A percentile compares a stretch with the other conserved stretches of the same genome.
Evolutionary conservation across 768 basidiomycete species (phyloP).

Genomic region (Trametes coccinea): DNA sequence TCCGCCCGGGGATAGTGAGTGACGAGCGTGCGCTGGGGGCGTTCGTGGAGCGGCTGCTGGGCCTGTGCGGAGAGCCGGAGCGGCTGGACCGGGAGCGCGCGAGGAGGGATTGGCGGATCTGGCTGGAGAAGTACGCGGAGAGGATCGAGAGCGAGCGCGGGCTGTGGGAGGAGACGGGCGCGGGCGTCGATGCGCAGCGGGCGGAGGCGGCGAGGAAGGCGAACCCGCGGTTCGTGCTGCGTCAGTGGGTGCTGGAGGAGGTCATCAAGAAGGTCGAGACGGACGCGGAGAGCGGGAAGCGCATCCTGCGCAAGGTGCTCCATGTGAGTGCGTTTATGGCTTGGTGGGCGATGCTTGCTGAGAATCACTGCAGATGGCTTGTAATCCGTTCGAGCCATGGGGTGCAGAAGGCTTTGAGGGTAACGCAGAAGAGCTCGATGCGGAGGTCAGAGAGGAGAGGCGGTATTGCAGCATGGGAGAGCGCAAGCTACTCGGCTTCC

Average conservation of each 20-base stretch:
- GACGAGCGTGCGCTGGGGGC: slow-evolving; percentile 35
- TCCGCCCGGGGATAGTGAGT: slow-evolving; percentile 45
- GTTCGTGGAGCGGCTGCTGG: slow-evolving; percentile 49
- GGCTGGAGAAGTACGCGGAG: slow-evolving; percentile 63
- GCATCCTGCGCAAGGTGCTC: slow-evolving; percentile 76
- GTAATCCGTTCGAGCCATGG: slow-evolving; percentile 83
- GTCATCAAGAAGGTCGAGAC: slow-evolving; percentile 76
- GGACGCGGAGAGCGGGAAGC: slow-evolving; percentile 62
- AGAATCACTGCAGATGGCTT: slow-evolving; percentile 68
- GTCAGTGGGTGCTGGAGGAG: slow-evolving; percentile 97
- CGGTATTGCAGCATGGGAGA: slow-evolving; percentile 79
- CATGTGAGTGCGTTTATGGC: slow-evolving; percentile 50
- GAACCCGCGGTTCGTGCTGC: slow-evolving; percentile 90
- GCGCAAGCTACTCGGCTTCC: slow-evolving; percentile 79
- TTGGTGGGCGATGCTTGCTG: background rate
- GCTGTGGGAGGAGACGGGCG: slow-evolving; percentile 41
- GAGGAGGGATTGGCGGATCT: slow-evolving; percentile 53
- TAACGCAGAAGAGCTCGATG: slow-evolving; percentile 48
- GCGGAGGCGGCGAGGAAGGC: slow-evolving; percentile 50
- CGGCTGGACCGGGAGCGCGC: slow-evolving; percentile 46
- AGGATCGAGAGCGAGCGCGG: slow-evolving; percentile 56
- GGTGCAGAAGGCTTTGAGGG: slow-evolving; percentile 66
- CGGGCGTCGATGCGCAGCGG: slow-evolving; percentile 47
- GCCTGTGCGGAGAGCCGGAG: slow-evolving; percentile 47
- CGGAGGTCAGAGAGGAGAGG: slow-evolving; percentile 68